A percentile compares a stretch with the other conserved stretches of the same genome.
phyloP scores from a whole-genome alignment of 148 eudicot species.

The Amaranthus hypochondriacus region DNA sequence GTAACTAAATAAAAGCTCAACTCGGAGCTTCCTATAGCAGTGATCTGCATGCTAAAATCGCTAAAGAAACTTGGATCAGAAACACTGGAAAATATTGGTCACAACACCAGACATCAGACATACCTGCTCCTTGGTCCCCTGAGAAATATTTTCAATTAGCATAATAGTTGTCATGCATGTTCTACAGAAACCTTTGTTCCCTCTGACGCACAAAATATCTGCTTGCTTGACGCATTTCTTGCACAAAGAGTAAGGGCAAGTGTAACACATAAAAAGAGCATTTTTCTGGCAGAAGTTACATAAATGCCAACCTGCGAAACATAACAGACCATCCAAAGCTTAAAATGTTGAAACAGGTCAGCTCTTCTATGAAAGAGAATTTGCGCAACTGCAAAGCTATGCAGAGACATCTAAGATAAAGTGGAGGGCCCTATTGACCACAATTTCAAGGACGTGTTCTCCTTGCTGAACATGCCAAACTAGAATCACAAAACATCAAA shows the following conservation, averaged over 20 bases:
- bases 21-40: conserved; percentile 1
- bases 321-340: conserved; percentile 10
- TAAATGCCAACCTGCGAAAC: conserved; percentile 92
- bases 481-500: no score
- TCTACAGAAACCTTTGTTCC: conserved; percentile 80
- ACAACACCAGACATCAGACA: conserved; percentile 21
- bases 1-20: background rate
- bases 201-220: conserved; percentile 64
- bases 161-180: conserved; percentile 72
- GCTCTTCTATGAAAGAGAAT: background rate
- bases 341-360: conserved; percentile 12
- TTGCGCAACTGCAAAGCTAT: background rate
- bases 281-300: conserved; percentile 82
- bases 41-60: conserved; percentile 1
- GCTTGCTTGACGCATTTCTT: conserved; percentile 77
- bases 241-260: conserved; percentile 86
- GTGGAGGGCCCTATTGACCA: background rate
- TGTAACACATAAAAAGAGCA: conserved; percentile 85
- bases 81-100: conserved; percentile 6
- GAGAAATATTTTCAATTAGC: conserved; percentile 72
- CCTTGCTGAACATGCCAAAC: no score
- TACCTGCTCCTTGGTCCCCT: conserved; percentile 68
- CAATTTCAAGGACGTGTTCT: conserved; percentile 1
- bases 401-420: background rate
- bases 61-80: background rate